A percentile compares a stretch with the other conserved stretches of the same genome.
Conservation (phyloP, 805 yeast genomes). For the Yarrowia porcina region DNA sequence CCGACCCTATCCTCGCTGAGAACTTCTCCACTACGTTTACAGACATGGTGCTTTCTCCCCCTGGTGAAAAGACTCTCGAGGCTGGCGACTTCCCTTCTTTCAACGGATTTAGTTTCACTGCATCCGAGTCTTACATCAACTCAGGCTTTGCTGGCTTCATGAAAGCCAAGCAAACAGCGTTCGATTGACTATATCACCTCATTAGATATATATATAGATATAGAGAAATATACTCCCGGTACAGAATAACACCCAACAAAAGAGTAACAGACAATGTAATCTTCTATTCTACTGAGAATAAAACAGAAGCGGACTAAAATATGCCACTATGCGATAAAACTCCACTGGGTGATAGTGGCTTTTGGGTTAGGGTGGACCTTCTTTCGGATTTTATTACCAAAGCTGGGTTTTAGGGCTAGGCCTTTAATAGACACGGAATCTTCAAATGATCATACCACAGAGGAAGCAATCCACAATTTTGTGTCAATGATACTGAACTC, state of each 20-base stretch:
- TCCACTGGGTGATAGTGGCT: too few species aligned
- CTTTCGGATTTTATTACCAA: too few species aligned
- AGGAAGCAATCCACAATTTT: too few species aligned
- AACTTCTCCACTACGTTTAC: constrained; percentile 82
- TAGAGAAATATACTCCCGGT: background rate
- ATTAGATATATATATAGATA: background rate
- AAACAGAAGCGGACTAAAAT: too few species aligned
- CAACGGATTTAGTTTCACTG: constrained; percentile 17
- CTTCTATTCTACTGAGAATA: too few species aligned
- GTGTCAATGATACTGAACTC: too few species aligned
- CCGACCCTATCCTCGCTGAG: constrained; percentile 79
- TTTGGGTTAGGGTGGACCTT: too few species aligned
- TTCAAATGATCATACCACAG: too few species aligned
- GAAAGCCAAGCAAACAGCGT: constrained; percentile 5
- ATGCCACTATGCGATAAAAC: too few species aligned
- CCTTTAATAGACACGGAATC: too few species aligned
- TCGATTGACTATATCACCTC: constrained; percentile 14
- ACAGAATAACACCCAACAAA: background rate
- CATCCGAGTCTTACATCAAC: constrained; percentile 15
- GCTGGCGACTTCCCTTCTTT: constrained; percentile 1
- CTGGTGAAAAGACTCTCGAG: background rate
- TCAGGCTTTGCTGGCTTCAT: constrained; percentile 22
- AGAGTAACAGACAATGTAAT: too few species aligned
- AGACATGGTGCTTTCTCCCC: constrained; percentile 46
- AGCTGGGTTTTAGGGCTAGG: too few species aligned